Evolutionary conservation across 2,329 filamentous ascomycete genomes (phyloP).

Genomic region (Aspergillus sp.): DNA sequence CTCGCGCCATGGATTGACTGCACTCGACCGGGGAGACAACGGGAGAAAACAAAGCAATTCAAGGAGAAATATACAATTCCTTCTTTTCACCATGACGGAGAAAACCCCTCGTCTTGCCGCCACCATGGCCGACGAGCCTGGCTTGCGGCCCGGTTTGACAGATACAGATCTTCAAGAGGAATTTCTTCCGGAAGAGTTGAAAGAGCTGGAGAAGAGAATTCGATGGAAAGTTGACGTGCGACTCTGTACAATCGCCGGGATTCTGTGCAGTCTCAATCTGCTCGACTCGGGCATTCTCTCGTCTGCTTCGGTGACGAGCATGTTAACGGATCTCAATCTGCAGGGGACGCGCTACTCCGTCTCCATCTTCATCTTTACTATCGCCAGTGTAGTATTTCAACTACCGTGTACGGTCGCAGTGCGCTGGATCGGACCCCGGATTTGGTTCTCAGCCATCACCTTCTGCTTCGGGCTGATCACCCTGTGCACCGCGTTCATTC

Average conservation of each 20-base stretch:
- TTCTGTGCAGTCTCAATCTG: slow-evolving; percentile 69
- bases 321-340: slow-evolving; percentile 63
- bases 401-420: slow-evolving; percentile 67
- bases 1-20: background rate
- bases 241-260: slow-evolving; percentile 68
- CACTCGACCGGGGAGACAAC: background rate
- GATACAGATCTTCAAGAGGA: slow-evolving; percentile 10
- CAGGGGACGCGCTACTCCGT: slow-evolving; percentile 67
- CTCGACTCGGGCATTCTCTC: slow-evolving; percentile 70
- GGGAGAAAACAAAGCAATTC: background rate
- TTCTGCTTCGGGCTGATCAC: slow-evolving; percentile 64
- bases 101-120: background rate
- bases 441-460: slow-evolving; percentile 62
- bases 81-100: background rate
- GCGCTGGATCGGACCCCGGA: slow-evolving; percentile 62
- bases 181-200: slow-evolving; percentile 15
- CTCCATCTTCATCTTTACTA: slow-evolving; percentile 71
- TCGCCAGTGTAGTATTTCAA: slow-evolving; percentile 67
- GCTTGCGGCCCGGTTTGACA: background rate
- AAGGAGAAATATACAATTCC: background rate
- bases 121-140: background rate
- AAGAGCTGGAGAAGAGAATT: slow-evolving; percentile 47
- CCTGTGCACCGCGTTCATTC: slow-evolving; percentile 66
- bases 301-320: slow-evolving; percentile 67
- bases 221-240: slow-evolving; percentile 66